A percentile compares a stretch with the other conserved stretches of the same genome.
These are phyloP conservation scores for Lavandula angustifolia DNA, from an alignment of 257 asterid species.

Conservation along the genomic window DNA sequence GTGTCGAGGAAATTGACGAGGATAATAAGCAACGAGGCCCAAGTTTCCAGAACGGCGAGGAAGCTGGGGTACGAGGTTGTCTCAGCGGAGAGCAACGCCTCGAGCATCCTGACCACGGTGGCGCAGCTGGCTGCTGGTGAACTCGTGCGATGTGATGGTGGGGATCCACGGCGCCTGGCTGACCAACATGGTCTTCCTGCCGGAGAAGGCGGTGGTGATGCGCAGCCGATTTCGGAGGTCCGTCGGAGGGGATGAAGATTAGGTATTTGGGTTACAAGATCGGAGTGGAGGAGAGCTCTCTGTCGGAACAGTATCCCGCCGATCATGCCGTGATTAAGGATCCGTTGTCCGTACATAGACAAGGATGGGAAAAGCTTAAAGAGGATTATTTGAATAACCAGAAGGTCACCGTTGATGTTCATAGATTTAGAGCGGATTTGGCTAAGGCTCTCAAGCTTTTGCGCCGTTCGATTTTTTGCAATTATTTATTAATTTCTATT, in stretches of 20 bases:
- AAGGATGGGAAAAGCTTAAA: not conserved
- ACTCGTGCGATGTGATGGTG: conserved; percentile 67
- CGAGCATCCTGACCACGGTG: conserved; percentile 43
- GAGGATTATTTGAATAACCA: conserved; percentile 31
- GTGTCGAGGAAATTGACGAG: conserved; percentile 60
- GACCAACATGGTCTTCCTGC: conserved; percentile 68
- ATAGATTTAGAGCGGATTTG: no score
- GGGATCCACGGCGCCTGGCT: conserved; percentile 85
- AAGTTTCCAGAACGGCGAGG: conserved; percentile 39
- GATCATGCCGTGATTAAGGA: not conserved
- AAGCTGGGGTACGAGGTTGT: conserved; percentile 62
- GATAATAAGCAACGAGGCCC: conserved; percentile 41
- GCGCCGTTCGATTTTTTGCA: no score
- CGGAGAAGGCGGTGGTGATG: conserved; percentile 53
- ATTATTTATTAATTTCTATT: no score
- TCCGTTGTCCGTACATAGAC: not conserved
- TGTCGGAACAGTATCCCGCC: conserved; percentile 21
- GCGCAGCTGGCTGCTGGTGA: conserved; percentile 48
- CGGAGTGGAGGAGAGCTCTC: conserved; percentile 52
- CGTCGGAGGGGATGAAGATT: conserved; percentile 50
- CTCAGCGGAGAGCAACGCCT: conserved; percentile 48
- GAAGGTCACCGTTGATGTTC: conserved; percentile 15
- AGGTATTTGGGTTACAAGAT: conserved; percentile 51
- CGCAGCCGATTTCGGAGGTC: conserved; percentile 36
- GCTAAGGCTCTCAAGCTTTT: no score